Evolutionary conservation across 1,284 basidiomycete genomes (phyloP), one percentile per base, ranked within the genome.

Genomic region (Bondarzewia mesenterica): DNA sequence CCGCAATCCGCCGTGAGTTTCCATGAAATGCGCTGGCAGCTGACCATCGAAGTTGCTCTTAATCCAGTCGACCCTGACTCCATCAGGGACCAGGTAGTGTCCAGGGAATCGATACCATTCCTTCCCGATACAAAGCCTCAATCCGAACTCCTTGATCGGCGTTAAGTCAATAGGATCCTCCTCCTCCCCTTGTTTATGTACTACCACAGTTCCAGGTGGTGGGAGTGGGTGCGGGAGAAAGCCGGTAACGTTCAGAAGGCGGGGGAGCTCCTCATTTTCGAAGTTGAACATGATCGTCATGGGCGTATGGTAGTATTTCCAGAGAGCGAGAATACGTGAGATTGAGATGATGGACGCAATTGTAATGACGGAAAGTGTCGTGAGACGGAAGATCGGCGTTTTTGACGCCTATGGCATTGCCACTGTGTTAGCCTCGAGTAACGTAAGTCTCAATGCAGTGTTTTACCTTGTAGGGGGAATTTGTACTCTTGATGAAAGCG

Each of bases 51-150:
- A 96, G 48, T 86, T 90, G 64, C 86, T 92, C 71, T 90, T 85
- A 62, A 98, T 72, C 68, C 93, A 98, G 53, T 87, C 77, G 14
- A 95, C 83, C 42, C 82, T 77, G 49, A 97, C 72, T 15, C 81
- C 86, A 48, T 86, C 78, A 1, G 95, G 93, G 16, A 98, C 76
- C 43, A 95, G 77, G 67, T 89, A 98, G 62, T 89, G 86, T 1
- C 89, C 80, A 0, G 94, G 92, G 73, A 94, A 99, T 14, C 95
- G 78, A 62, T 98, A 75, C 96, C 96, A 99, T 66, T 99, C 95
- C 61, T 94, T 91, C 27, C 86, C 93, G 48, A 89, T 77, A 68
- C 96, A 99, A 2, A 99, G 63, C n/a, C 74, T 81, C 49, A 95
- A 64, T 49, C 82, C 78, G 56, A 93, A 79, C n/a, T 78, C 70